A percentile compares a stretch with the other conserved stretches of the same genome.
Conservation (phyloP, 2,329 filamentous ascomycete genomes). For the Colletotrichum sp. region DNA sequence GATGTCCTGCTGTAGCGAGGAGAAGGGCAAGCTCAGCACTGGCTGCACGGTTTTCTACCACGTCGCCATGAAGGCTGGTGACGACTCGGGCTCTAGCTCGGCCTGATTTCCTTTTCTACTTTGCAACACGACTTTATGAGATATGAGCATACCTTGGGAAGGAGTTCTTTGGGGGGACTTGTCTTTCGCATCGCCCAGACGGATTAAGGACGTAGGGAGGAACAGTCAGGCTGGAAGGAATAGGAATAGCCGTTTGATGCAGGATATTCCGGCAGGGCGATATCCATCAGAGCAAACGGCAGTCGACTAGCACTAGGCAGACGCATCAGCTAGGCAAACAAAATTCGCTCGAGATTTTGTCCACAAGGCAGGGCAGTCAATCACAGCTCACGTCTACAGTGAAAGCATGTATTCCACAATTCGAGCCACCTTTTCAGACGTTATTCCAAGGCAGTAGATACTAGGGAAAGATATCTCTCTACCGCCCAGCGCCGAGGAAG, state of each 20-base stretch:
- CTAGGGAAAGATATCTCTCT: constrained; percentile 70
- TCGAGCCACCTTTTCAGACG: constrained; percentile 83
- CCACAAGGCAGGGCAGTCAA: neutral
- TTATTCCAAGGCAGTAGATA: constrained; percentile 88
- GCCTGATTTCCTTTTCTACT: neutral
- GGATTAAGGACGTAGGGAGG: neutral
- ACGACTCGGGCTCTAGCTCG: neutral
- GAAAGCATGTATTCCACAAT: constrained; percentile 71
- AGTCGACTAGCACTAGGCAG: neutral
- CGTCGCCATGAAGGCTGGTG: neutral
- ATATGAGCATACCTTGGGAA: neutral
- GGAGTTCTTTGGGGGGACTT: neutral
- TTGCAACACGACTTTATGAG: neutral
- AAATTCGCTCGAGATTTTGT: neutral
- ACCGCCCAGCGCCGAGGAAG: constrained; percentile 60
- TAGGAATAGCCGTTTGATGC: neutral
- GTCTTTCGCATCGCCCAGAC: neutral
- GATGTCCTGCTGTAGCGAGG: neutral
- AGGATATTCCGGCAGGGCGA: neutral
- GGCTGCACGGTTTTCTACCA: neutral
- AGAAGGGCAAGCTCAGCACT: neutral
- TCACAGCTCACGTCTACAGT: neutral
- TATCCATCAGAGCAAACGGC: neutral
- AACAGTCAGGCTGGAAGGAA: neutral
- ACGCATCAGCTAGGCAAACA: neutral